Evolutionary conservation across 2,329 filamentous ascomycete genomes (phyloP).

Genomic region (Helotiales sp.): DNA sequence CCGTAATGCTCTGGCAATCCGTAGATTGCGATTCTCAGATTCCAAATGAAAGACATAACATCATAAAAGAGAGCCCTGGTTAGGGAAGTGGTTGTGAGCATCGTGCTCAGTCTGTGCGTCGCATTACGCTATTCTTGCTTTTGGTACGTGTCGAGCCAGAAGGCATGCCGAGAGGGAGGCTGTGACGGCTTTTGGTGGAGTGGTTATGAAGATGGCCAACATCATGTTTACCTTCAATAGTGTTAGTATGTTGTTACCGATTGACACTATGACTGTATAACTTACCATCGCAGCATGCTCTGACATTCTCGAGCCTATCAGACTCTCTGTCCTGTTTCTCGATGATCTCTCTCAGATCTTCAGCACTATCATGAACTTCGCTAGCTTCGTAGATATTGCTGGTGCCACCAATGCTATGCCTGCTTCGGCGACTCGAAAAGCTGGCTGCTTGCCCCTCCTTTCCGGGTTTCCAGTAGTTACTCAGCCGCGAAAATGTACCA

Average conservation of each 20-base stretch:
- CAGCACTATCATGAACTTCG: constrained; percentile 73
- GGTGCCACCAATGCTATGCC: constrained; percentile 43
- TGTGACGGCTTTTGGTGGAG: constrained; percentile 46
- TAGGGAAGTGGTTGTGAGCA: constrained; percentile 7
- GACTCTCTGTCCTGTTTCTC: constrained; percentile 75
- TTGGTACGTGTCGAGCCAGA: constrained; percentile 17
- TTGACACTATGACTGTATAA: constrained; percentile 19
- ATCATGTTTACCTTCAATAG: constrained; percentile 67
- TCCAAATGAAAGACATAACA: constrained; percentile 24
- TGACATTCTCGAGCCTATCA: constrained; percentile 87
- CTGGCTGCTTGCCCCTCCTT: constrained; percentile 36
- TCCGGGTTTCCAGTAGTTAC: constrained; percentile 54
- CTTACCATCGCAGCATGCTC: constrained; percentile 96
- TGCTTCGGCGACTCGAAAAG: constrained; percentile 54
- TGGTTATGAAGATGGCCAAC: constrained; percentile 59
- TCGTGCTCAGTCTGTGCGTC: constrained; percentile 22
- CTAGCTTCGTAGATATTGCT: constrained; percentile 53
- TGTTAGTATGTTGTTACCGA: constrained; percentile 24
- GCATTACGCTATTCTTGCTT: constrained; percentile 25
- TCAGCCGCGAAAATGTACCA: constrained; percentile 58
- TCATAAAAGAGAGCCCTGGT: constrained; percentile 22
- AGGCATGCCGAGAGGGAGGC: constrained; percentile 17
- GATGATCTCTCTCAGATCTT: constrained; percentile 79
- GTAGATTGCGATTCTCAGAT: constrained; percentile 17
- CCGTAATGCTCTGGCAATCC: constrained; percentile 17